Evolutionary conservation across 768 basidiomycete genomes (phyloP).

Genomic region (Lentinula raphanica): DNA sequence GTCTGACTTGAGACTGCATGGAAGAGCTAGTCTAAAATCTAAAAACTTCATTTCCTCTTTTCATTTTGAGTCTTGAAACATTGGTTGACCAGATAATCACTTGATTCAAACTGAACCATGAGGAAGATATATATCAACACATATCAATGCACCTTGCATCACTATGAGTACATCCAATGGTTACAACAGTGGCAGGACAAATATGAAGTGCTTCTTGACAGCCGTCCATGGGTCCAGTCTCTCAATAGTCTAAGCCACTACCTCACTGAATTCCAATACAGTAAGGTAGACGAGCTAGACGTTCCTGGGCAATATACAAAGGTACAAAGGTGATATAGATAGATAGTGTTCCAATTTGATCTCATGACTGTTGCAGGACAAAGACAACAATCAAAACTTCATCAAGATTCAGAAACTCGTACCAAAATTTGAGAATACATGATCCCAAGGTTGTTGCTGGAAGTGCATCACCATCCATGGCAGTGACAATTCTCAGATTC

Average conservation of each 20-base stretch:
- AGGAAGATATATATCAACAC: constrained; percentile 93
- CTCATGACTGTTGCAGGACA: constrained; percentile 55
- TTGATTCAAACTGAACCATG: constrained; percentile 81
- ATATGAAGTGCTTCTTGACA: constrained; percentile 80
- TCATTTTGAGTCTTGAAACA: constrained; percentile 93
- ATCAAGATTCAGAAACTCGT: constrained; percentile 87
- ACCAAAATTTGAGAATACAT: constrained; percentile 85
- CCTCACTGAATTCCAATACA: constrained; percentile 95
- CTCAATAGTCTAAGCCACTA: constrained; percentile 87
- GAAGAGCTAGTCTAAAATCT: constrained; percentile 91
- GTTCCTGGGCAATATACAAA: constrained; percentile 99
- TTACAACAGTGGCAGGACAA: constrained; percentile 92
- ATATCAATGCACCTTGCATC: constrained; percentile 78
- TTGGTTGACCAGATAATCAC: constrained; percentile 92
- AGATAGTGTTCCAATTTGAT: background rate
- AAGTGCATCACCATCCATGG: constrained; percentile 89
- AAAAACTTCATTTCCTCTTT: constrained; percentile 92
- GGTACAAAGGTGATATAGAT: constrained; percentile 47
- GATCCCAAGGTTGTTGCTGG: constrained; percentile 82
- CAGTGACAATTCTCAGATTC: constrained; percentile 81
- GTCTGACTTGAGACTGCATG: constrained; percentile 82
- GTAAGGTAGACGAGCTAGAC: constrained; percentile 96
- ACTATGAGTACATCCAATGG: constrained; percentile 83
- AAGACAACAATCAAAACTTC: constrained; percentile 90
- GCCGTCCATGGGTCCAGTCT: constrained; percentile 76